Conservation (phyloP, 345 rosid genomes). For the Aquilaria sinensis region DNA sequence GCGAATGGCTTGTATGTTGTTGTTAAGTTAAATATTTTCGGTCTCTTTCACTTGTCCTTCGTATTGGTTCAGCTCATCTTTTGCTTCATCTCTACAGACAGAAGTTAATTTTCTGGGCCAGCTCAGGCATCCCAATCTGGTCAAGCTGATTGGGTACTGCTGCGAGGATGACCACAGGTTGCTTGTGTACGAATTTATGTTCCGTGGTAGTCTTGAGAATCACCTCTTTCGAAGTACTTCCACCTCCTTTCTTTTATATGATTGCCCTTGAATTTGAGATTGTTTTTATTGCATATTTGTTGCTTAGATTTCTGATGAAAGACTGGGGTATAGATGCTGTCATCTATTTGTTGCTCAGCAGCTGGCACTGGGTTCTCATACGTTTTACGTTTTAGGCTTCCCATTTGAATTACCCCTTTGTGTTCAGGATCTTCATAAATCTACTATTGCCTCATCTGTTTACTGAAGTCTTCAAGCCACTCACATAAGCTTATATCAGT, state of each 20-base stretch:
- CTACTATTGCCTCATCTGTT: no score
- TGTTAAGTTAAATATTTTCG: not conserved
- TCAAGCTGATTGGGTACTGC: conserved; percentile 89
- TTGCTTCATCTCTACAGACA: conserved; percentile 12
- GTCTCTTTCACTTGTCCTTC: not conserved
- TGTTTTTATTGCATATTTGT: not conserved
- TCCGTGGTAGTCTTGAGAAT: conserved; percentile 95
- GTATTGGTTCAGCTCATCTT: not conserved
- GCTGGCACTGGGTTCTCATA: no score
- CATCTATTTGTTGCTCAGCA: no score
- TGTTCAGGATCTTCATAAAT: no score
- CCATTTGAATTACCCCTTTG: no score
- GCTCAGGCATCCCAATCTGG: conserved; percentile 95
- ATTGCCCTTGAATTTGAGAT: not conserved
- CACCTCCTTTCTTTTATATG: not conserved
- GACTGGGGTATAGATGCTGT: no score
- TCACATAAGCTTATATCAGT: no score
- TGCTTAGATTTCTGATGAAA: no score
- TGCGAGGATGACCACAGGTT: conserved; percentile 92
- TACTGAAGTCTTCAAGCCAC: no score
- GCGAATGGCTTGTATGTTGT: conserved; percentile 87
- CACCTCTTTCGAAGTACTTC: conserved; percentile 87
- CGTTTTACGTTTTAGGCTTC: no score
- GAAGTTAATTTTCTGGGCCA: conserved; percentile 71
- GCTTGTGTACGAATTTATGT: conserved; percentile 93